phyloP scores from a whole-genome alignment of 768 basidiomycete species.

The Cystobasidium onofrii region DNA sequence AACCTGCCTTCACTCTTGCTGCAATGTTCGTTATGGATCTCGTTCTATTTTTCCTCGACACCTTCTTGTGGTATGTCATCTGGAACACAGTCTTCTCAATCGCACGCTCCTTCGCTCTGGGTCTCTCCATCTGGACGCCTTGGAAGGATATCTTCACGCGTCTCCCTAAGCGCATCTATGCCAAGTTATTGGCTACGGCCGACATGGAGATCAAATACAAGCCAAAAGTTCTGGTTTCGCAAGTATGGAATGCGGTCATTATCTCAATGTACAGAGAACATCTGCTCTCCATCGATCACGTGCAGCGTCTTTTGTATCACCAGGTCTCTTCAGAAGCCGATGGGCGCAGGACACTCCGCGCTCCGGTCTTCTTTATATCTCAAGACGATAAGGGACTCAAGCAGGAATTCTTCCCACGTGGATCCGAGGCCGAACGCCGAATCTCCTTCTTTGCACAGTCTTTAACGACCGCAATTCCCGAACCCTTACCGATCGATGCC shows the following conservation, averaged over 20 bases:
- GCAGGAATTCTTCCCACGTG: slow-evolving; percentile 82
- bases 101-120: slow-evolving; percentile 75
- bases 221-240: slow-evolving; percentile 96
- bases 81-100: slow-evolving; percentile 91
- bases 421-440: slow-evolving; percentile 90
- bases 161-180: slow-evolving; percentile 90
- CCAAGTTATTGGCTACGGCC: slow-evolving; percentile 82
- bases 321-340: slow-evolving; percentile 86
- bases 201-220: slow-evolving; percentile 99
- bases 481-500: slow-evolving; percentile 90
- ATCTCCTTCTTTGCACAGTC: slow-evolving; percentile 99
- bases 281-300: slow-evolving; percentile 88
- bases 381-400: slow-evolving; percentile 81
- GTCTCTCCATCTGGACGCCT: slow-evolving; percentile 96
- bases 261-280: slow-evolving; percentile 99
- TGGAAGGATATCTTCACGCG: slow-evolving; percentile 97
- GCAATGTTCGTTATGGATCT: slow-evolving; percentile 96
- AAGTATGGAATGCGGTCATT: slow-evolving; percentile 99
- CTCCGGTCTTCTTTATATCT: slow-evolving; percentile 95
- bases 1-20: slow-evolving; percentile 86
- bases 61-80: slow-evolving; percentile 99
- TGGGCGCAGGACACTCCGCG: slow-evolving; percentile 81
- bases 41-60: slow-evolving; percentile 94
- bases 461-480: slow-evolving; percentile 86
- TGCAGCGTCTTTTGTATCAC: slow-evolving; percentile 94